A percentile compares a stretch with the other conserved stretches of the same genome.
These are phyloP conservation scores for Licmophora abbreviata DNA, from an alignment of 108 stramenopile species.

Conservation along the genomic window DNA sequence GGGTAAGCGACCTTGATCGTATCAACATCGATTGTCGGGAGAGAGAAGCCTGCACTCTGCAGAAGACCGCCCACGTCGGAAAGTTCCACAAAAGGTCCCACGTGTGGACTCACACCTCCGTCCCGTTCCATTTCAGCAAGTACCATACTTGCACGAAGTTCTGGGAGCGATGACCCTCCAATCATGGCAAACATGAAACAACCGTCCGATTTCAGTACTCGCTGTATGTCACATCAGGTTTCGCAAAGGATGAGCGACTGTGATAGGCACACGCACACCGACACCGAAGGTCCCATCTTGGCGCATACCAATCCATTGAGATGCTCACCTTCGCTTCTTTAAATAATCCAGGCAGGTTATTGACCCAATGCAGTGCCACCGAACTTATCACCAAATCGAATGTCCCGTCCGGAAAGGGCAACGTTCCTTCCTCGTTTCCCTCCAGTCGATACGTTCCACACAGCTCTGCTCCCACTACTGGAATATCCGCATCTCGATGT, in stretches of 20 bases:
- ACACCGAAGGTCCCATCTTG: background rate
- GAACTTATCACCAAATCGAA: conserved; percentile 92
- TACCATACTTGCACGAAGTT: conserved; percentile 79
- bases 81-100: conserved; percentile 89
- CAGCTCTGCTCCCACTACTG: background rate
- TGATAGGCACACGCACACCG: too few relatives aligned
- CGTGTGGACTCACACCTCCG: conserved; percentile 87
- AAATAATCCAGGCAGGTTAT: conserved; percentile 82
- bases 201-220: conserved; percentile 94
- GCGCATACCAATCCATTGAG: conserved; percentile 4
- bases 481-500: conserved; percentile 35
- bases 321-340: conserved; percentile 42
- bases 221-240: too few relatives aligned
- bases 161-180: conserved; percentile 90
- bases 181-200: conserved; percentile 93
- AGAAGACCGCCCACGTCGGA: conserved; percentile 86
- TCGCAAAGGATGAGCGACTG: too few relatives aligned
- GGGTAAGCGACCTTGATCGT: conserved; percentile 82
- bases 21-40: conserved; percentile 96
- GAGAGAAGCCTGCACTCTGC: conserved; percentile 78
- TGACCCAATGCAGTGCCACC: conserved; percentile 91
- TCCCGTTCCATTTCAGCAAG: conserved; percentile 88
- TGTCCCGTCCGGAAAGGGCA: conserved; percentile 83
- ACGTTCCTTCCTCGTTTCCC: conserved; percentile 54
- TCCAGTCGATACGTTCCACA: conserved; percentile 62